Base-by-base conservation (phyloP, 2,329 filamentous ascomycete species). In the Clonostachys solani region DNA sequence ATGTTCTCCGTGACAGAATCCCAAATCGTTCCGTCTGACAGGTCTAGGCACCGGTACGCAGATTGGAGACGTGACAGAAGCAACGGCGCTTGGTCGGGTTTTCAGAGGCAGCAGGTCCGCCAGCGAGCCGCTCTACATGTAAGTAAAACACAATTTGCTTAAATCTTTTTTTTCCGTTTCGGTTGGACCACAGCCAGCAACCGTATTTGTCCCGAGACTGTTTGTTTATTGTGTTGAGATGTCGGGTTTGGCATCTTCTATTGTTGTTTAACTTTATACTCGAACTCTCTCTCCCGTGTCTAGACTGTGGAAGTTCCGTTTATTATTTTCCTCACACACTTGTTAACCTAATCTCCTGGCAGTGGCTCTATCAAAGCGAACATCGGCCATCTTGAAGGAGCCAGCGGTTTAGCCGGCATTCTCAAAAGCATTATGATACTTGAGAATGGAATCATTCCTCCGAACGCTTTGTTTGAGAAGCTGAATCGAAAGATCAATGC, bases 391-490 rank as follows among this genome's bases (percentile, higher is more conserved):
- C 44, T 51, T 13, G 53, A 54, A 38, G 53, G 47, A 12, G 46
- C 43, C 13, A 51, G 49, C 36, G 53, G 53, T 23, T 13, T 54
- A 5, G 51, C 50, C 5, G 51, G 47, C 2, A 19, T 54, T 29
- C 37, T 49, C 23, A 51, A 51, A 42, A 37, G 37, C 2, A 54
- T 62, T 19, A 40, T 79, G 50, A 77, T 75, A 65, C 64, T 80
- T 2, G 74, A 78, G 51, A 66, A 70, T 46, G 72, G 69, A 6
- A 73, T 75, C 48, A 69, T 79, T 19, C 60, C 74, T 12, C 68
- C 72, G 2, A 79, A 78, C 46, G 65, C 65, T 17, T 70, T 67
- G 54, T 78, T 77, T 9, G 45, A 47, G 36, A 35, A 42, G 12
- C 18, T 47, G 4, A 47, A 47, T 15, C 45, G 37, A 17, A 40